Evolutionary conservation across 2,329 filamentous ascomycete species (phyloP), one percentile per base, ranked within the genome.

Genomic region (Paramyrothecium sp.): DNA sequence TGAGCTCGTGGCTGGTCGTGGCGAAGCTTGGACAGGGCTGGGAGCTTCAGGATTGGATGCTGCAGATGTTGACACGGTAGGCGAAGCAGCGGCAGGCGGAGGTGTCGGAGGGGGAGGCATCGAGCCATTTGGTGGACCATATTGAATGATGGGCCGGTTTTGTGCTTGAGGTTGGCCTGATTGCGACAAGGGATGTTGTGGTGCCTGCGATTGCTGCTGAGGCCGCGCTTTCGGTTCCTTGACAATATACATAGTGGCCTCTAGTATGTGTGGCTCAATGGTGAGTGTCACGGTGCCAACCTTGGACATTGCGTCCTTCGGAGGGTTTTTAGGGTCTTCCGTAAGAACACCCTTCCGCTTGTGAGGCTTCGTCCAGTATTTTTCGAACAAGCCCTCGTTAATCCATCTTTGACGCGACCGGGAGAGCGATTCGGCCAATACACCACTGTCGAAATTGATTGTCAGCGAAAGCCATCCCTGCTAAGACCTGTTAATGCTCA

Each of bases 261-360:
- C 89, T 64, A 95, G 85, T 48, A 90, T 84, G 68, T 95, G 90
- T 49, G 91, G 91, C 71, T 93, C 91, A 58, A 93, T 86, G 21
- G 86, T 89, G 60, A 96, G 86, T 34, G 87, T 87, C 60, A 90
- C 87, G 63, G 83, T 84, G 63, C 91, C 91, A 21, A 91, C 82
- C 71, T 87, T 90, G 61, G 82, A 78, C 86, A 92, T 91, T 60
- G 82, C 86, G 50, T 91, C 84, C 71, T 89, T 87, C 60, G 87
- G 75, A 2, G 87, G 88, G 65, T 90, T 90, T 63, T 86, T 85
- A 7, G 82, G 78, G 54, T 87, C 84, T 64, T 88, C 87, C 55
- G 82, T 81, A 22, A 86, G 71, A 3, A 84, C 82, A 48, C 87
- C 86, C 70, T 89, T 90, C 60, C 84, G 83, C 73, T 89, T 89